phyloP scores from a whole-genome alignment of 495 filamentous ascomycete genomes.

The Hypoxylon intermedium region DNA sequence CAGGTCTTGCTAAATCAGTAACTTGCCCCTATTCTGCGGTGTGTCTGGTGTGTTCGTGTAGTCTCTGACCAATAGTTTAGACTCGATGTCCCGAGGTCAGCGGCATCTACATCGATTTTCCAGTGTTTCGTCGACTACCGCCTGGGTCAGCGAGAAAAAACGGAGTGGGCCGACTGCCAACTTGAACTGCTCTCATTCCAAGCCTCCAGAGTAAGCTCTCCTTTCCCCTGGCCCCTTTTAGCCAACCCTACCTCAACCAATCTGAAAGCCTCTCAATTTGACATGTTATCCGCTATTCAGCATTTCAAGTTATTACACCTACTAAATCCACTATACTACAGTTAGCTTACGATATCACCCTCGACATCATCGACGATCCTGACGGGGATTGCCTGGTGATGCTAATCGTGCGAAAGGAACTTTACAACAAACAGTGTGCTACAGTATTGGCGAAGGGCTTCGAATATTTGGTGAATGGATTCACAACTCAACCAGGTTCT shows the following conservation, averaged over 20 bases:
- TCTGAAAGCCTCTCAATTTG: too few species aligned
- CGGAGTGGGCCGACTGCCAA: conserved; percentile 8
- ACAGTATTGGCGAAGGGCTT: neutral
- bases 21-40: too few species aligned
- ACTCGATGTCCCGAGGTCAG: conserved; percentile 27
- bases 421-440: conserved; percentile 12
- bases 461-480: neutral
- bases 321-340: too few species aligned
- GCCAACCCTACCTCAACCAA: too few species aligned
- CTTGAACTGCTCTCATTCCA: neutral
- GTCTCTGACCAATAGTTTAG: neutral
- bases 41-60: too few species aligned
- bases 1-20: too few species aligned
- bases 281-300: too few species aligned
- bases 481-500: too few species aligned
- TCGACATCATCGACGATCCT: conserved; percentile 37
- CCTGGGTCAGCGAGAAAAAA: conserved; percentile 18
- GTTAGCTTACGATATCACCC: conserved; percentile 33
- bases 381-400: conserved; percentile 9
- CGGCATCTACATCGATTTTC: conserved; percentile 41
- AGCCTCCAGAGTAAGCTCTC: too few species aligned
- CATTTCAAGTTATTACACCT: too few species aligned
- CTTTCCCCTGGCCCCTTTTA: too few species aligned
- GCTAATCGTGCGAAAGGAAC: conserved; percentile 10
- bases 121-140: conserved; percentile 48